Conservation (phyloP, 75 land plant genomes). For the Gnetum montanum region DNA sequence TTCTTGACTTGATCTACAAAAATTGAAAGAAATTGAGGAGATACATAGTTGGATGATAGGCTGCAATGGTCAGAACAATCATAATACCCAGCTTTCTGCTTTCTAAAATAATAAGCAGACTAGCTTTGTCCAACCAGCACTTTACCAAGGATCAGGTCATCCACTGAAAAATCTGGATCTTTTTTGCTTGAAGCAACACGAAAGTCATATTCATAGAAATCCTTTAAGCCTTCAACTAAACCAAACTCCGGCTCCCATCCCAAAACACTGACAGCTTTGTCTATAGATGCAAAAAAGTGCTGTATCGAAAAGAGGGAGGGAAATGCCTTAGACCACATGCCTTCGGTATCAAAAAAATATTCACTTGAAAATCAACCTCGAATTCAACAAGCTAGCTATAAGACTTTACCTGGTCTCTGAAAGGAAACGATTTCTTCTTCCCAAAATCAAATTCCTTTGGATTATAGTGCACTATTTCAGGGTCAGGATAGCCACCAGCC, state of each 20-base stretch:
- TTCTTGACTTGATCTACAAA: no score
- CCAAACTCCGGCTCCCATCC: slow-evolving; percentile 80
- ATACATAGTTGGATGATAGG: no score
- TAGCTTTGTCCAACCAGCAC: slow-evolving; percentile 42
- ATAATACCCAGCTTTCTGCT: background rate
- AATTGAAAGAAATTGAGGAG: no score
- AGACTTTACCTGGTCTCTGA: slow-evolving; percentile 90
- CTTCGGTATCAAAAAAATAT: no score
- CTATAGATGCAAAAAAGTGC: slow-evolving; percentile 97
- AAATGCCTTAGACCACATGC: no score
- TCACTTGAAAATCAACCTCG: no score
- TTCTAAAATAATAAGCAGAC: background rate
- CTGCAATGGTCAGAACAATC: background rate
- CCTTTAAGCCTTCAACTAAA: slow-evolving; percentile 78
- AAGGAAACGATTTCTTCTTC: slow-evolving; percentile 94
- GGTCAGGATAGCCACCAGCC: slow-evolving; percentile 98
- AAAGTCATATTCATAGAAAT: slow-evolving; percentile 94
- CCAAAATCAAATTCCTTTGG: slow-evolving; percentile 98
- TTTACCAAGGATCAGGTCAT: slow-evolving; percentile 85
- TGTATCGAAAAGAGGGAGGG: no score
- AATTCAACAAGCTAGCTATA: no score
- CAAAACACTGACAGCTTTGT: slow-evolving; percentile 73
- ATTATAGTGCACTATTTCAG: slow-evolving; percentile 87
- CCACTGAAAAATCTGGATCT: slow-evolving; percentile 85
- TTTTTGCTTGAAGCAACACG: slow-evolving; percentile 88